Evolutionary conservation across 1,139 yeast genomes (phyloP).

Genomic region (Candida pseudoviswanathii): DNA sequence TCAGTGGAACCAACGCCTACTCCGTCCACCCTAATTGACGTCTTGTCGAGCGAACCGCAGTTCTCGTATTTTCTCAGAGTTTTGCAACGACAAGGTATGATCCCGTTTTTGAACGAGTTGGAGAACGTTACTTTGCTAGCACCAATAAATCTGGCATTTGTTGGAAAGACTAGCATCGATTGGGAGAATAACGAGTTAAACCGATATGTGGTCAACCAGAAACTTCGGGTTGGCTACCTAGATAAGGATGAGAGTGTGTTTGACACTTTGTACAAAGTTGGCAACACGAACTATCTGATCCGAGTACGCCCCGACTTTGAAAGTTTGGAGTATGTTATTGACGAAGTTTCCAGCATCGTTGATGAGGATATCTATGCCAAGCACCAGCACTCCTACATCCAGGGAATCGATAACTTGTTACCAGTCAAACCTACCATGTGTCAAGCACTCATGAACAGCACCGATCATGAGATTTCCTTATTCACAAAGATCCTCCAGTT

Average conservation of each 20-base stretch:
- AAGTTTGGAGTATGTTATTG: constrained; percentile 42
- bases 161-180: constrained; percentile 12
- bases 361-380: constrained; percentile 68
- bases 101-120: constrained; percentile 67
- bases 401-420: constrained; percentile 62
- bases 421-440: constrained; percentile 47
- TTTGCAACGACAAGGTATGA: constrained; percentile 65
- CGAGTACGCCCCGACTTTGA: constrained; percentile 32
- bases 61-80: constrained; percentile 69
- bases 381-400: constrained; percentile 72
- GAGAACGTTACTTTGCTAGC: constrained; percentile 78
- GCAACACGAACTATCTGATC: constrained; percentile 26
- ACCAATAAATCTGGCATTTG: constrained; percentile 84
- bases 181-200: constrained; percentile 25
- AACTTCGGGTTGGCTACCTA: constrained; percentile 38
- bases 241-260: constrained; percentile 28
- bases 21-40: constrained; percentile 68
- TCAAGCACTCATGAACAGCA: constrained; percentile 31
- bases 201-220: constrained; percentile 40
- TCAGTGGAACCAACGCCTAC: constrained; percentile 20
- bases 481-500: constrained; percentile 34
- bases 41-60: constrained; percentile 71
- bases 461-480: constrained; percentile 28
- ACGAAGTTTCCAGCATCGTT: constrained; percentile 53
- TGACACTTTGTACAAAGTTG: constrained; percentile 29